Percentiles rank a stretch among this genome's conserved stretches.
phyloP scores from a whole-genome alignment of 148 eudicot genomes.

The Nyssa sinensis region DNA sequence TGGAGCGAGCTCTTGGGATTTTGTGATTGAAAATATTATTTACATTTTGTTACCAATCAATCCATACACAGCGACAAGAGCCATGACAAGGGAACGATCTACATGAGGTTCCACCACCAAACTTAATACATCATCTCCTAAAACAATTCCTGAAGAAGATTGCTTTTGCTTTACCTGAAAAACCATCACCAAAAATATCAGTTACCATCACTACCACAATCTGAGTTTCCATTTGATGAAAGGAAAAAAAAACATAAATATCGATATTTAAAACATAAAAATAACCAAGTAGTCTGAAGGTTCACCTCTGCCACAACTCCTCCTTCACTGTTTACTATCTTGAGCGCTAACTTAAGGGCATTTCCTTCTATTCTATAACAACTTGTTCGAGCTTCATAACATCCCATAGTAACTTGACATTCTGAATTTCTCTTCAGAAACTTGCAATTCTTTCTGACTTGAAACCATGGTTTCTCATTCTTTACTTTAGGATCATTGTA shows the following conservation, averaged over 20 bases:
- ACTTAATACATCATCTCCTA: conserved; percentile 70
- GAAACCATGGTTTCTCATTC: conserved; percentile 49
- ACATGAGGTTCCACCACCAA: conserved; percentile 49
- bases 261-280: too few relatives aligned
- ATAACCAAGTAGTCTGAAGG: not conserved
- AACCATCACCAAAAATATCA: not conserved
- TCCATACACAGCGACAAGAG: conserved; percentile 59
- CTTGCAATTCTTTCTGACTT: conserved; percentile 33
- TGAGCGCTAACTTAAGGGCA: conserved; percentile 40
- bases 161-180: conserved; percentile 40
- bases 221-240: too few relatives aligned
- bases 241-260: too few relatives aligned
- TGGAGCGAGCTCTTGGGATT: not conserved
- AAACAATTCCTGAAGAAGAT: conserved; percentile 36
- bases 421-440: conserved; percentile 19
- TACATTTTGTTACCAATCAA: conserved; percentile 41
- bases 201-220: not conserved
- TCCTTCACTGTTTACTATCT: conserved; percentile 34
- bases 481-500: conserved; percentile 14
- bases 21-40: not conserved
- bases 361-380: conserved; percentile 35
- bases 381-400: conserved; percentile 16
- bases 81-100: conserved; percentile 59
- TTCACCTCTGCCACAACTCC: conserved; percentile 43
- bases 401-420: conserved; percentile 28